Base-by-base conservation (phyloP, 2,329 filamentous ascomycete genomes). In the Trichocomaceae sp. region DNA sequence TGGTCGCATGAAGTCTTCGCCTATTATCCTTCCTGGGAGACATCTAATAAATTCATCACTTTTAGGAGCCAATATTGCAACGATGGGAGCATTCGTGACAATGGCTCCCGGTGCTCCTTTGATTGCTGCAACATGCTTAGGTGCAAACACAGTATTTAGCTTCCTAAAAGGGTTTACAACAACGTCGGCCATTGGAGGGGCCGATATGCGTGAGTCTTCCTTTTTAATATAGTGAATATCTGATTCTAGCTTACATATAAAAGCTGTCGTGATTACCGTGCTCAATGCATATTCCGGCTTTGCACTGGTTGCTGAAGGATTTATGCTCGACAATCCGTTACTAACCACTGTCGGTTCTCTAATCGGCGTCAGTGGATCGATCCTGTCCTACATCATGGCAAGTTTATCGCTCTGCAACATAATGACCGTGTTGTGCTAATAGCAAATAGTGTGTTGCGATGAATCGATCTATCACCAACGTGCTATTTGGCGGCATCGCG, bases 241-340 rank as follows among this genome's bases (percentile, higher is more conserved):
- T 10, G 10, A 29, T 57, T 9, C 39, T 53, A 29, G 48, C 62
- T 63, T 58, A 67, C 58, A 13, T 26, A 19, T 17, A 33, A n/a
- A 59, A 79, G 77, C 86, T 13, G 89, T 95, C 5, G 88, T 93
- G 31, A 95, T 95, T 59, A 95, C 89, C 0, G 90, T 95, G 1
- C 73, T 96, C 19, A 96, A 95, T 62, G 90, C 90, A 0, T 95
- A 95, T 68, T 92, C 88, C 47, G 90, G 90, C 12, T 96, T 95
- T 56, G 90, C 90, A 0, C 79, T 96, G 2, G 89, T 96, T 0
- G 90, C 90, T 0, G 90, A 96, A 70, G 90, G 90, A 0, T 86
- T 95, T 68, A 96, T 96, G 90, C 77, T 96, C 13, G 85, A 93
- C 61, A 95, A 95, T 57, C 83, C 90, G 0, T 78, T 96, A 0